Base-by-base conservation (phyloP, 2,329 filamentous ascomycete genomes). In the Talaromyces verruculosus region DNA sequence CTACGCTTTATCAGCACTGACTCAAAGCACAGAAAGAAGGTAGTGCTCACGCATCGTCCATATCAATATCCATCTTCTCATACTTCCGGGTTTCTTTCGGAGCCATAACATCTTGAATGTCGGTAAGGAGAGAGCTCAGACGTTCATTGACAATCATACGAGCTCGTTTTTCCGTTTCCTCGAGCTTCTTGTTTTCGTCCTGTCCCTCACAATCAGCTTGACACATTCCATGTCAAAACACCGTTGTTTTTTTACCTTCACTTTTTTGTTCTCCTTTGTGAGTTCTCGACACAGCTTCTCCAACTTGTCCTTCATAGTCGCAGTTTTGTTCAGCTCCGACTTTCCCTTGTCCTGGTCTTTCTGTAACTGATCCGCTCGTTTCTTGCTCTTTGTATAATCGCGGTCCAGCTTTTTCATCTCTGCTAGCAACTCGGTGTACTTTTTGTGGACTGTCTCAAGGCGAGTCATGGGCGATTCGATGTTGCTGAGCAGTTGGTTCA, bases 361-460 rank as follows among this genome's bases (percentile, higher is more conserved):
- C 78, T 99, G 95, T 64, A 99, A 80, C 74, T 92, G 90, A 76
- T 99, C 95, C 30, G 91, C 92, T 28, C 93, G 90, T 79, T 97
- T 96, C 84, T 97, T 98, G 73, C 94, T 95, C 80, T 97, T 98
- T 68, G 91, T 87, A 75, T 96, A 93, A 69, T 99, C 95, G 67
- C 93, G 90, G 78, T 99, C 94, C 67, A 96, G 85, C 65, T 93
- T 90, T 79, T 97, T 97, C 92, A 98, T 96, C 67, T 97, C 93
- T 63, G 91, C 89, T 66, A 98, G 84, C 4, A 98, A 86, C 73
- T 98, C 93, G 68, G 91, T 93, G 71, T 95, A 97, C 73, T 93
- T 92, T 75, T 92, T 94, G 72, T 94, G 92, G 13, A 98, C 87
- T 61, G 91, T 88, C 64, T 98, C 94, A 71, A 98, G 91, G 75